Base-by-base conservation (phyloP, 805 yeast genomes). In the Saccharomycopsis vini region DNA sequence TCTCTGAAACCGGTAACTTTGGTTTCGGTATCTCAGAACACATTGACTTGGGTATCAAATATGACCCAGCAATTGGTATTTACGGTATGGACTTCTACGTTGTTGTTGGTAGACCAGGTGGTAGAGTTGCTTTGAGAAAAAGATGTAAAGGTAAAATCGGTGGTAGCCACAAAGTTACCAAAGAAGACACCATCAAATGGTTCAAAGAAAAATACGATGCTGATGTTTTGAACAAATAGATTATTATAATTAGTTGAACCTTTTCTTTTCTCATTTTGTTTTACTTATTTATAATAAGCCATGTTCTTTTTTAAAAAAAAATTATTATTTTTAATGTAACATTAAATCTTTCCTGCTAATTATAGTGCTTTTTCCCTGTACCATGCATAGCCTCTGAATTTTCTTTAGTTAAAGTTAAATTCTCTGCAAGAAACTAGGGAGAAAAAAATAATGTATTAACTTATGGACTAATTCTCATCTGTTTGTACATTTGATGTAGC, bases 11-110 rank as follows among this genome's bases (percentile, higher is more conserved):
- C 66, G 98, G 98, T 77, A 92, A 92, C 96, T 92, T 92, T 66
- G 98, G 98, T 79, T 92, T 92, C 82, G 98, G 98, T 83, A 81
- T 92, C 69, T 83, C 85, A 62, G 98, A 92, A 81, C 98, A 92
- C 81, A 92, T 92, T 65, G 98, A 92, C 73, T 82, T 92, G 72
- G 98, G 98, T 80, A 92, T 92, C 83, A 92, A 92, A 80, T 92
- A 92, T 78, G 98, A 92, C 74, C 98, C 98, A 73, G 79, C 85
- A 67, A 92, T 92, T 66, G 97, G 97, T 72, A 92, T 92, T 71
- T 92, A 90, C 92, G 98, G 98, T 82, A 92, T 84, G 94, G 98
- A 92, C 76, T 92, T 92, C 87, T 92, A 89, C 89, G 88, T 92
- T 68, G 96, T 90, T 67, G 76, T 92, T 77, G 97, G 96, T 72